phyloP scores from a whole-genome alignment of 2,329 filamentous ascomycete genomes.

The Lasiodiplodia sp. region DNA sequence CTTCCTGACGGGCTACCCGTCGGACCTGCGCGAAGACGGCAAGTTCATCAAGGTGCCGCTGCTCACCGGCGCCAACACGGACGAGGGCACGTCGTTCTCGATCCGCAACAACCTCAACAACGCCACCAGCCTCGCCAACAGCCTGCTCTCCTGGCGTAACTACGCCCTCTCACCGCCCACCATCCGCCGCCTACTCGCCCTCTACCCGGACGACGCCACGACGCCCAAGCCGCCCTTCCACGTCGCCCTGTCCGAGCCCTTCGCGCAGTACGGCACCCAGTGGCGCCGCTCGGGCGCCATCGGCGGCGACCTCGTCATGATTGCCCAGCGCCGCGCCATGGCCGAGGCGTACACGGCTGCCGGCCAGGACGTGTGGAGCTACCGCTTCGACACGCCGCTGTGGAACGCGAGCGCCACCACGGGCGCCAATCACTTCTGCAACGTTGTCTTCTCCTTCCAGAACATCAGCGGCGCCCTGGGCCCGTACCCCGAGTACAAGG shows the following conservation, averaged over 20 bases:
- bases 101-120: slow-evolving; percentile 60
- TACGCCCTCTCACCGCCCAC: slow-evolving; percentile 43
- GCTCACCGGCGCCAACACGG: slow-evolving; percentile 68
- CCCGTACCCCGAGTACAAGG: slow-evolving; percentile 39
- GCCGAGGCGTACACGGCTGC: slow-evolving; percentile 55
- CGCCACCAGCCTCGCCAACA: slow-evolving; percentile 57
- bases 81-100: slow-evolving; percentile 68
- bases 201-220: slow-evolving; percentile 41
- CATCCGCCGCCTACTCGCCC: slow-evolving; percentile 39
- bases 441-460: slow-evolving; percentile 50
- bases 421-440: slow-evolving; percentile 59
- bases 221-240: slow-evolving; percentile 26
- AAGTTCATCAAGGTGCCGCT: slow-evolving; percentile 69
- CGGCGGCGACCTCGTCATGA: slow-evolving; percentile 59
- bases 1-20: slow-evolving; percentile 37
- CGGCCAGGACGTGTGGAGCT: slow-evolving; percentile 59
- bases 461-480: slow-evolving; percentile 46
- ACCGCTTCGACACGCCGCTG: slow-evolving; percentile 62
- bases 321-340: slow-evolving; percentile 59
- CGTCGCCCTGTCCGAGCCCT: neutral
- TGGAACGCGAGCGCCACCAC: slow-evolving; percentile 49
- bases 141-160: slow-evolving; percentile 45
- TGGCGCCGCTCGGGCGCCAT: slow-evolving; percentile 59
- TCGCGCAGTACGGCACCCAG: slow-evolving; percentile 39
- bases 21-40: slow-evolving; percentile 47